Conservation (phyloP, 148 eudicot species). For the Rhododendron henanense region DNA sequence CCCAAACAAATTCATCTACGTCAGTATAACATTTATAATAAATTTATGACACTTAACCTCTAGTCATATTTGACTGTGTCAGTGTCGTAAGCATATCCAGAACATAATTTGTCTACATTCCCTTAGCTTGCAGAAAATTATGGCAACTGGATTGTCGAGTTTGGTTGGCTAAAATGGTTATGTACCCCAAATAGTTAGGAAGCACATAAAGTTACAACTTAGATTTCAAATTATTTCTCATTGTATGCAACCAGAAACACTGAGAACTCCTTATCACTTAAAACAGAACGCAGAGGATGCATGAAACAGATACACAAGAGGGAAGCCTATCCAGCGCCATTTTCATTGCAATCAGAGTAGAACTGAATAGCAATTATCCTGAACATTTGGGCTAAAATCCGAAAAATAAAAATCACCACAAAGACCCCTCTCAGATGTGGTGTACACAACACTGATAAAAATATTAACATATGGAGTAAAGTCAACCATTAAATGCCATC, state of each 20-base stretch:
- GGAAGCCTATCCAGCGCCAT: not conserved
- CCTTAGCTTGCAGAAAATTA: not conserved
- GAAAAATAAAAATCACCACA: not conserved
- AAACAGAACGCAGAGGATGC: not conserved
- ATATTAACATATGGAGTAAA: not conserved
- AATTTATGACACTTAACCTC: not conserved
- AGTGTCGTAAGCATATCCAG: not conserved
- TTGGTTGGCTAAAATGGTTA: slow-evolving; percentile 2
- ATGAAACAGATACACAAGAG: not conserved
- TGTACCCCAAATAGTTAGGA: not conserved
- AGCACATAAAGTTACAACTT: not conserved
- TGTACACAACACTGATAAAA: not conserved
- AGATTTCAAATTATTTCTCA: slow-evolving; percentile 4
- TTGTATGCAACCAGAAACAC: not conserved
- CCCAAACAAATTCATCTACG: not conserved
- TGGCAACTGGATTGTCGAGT: slow-evolving; percentile 1
- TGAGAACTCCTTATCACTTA: not conserved
- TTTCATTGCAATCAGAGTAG: not conserved
- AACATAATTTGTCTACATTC: not conserved
- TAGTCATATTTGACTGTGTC: not conserved
- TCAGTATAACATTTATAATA: not conserved
- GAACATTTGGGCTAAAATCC: not conserved
- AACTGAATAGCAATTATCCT: not conserved
- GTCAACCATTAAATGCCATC: not conserved
- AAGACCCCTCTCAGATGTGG: not conserved